Evolutionary conservation across 805 yeast species (phyloP), one percentile per base, ranked within the genome.

Genomic region (Maudiozyma barnettii): DNA sequence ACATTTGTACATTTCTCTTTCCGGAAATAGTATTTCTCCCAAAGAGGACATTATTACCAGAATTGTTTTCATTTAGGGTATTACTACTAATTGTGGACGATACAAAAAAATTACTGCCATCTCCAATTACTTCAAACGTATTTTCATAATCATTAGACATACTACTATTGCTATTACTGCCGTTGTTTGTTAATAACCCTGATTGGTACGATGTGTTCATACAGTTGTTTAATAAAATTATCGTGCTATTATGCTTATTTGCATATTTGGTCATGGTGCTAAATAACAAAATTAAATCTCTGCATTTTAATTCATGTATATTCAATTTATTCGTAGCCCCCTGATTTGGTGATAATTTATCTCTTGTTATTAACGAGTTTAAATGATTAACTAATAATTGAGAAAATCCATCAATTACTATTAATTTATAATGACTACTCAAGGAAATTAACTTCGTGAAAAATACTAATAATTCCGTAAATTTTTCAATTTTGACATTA

Each of bases 361-460:
- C 19, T 39, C 30, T 21, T 5, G 21, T 39, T 9, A 23, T 23
- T 3, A 39, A 23, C 3, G 14, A 22, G 19, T 54, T 46, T 37
- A 64, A 16, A 47, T 63, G 60, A 44, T 60, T 56, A 16, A 50
- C 51, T 8, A 61, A 49, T 7, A 63, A 45, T 37, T 57, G 60
- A n/a, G 68, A 61, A 43, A 64, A 55, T 10, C 68, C 66, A 49
- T 63, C 64, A 13, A 64, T 55, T 18, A 64, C 48, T 18, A 64
- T 49, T 9, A 60, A 44, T 3, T 49, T 45, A 45, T 54, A 62
- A n/a, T 37, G 38, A 16, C 45, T 35, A 13, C 35, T 41, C 12
- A n/a, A n/a, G n/a, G 23, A 23, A 7, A 39, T 21, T 49, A 58
- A 33, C 36, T 54, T 47, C 41, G 52, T 54, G 45, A 63, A 57